phyloP scores from a whole-genome alignment of 208 protist species.

The Leptomonas pyrrhocoris region DNA sequence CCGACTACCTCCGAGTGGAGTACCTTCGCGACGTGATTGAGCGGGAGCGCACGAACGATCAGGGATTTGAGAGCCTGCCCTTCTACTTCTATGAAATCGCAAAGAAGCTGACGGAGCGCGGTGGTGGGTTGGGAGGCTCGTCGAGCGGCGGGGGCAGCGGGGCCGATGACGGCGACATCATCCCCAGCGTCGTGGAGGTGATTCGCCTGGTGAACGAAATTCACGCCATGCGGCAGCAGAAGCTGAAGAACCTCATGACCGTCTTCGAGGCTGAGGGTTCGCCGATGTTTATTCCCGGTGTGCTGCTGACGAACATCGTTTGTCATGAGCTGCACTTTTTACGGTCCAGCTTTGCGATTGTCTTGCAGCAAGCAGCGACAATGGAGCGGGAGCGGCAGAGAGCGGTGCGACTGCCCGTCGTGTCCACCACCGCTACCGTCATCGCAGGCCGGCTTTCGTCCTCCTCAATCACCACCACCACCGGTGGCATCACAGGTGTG shows the following conservation, averaged over 20 bases:
- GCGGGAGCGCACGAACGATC: slow-evolving; percentile 65
- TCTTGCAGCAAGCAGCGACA: slow-evolving; percentile 68
- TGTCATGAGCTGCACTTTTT: slow-evolving; percentile 83
- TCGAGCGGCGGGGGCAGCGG: slow-evolving; percentile 6
- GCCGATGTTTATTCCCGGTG: slow-evolving; percentile 84
- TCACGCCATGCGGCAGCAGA: slow-evolving; percentile 73
- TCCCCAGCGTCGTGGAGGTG: slow-evolving; percentile 69
- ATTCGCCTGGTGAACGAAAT: slow-evolving; percentile 79
- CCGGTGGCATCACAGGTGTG: not conserved
- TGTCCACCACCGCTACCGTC: slow-evolving; percentile 5
- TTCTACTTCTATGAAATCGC: slow-evolving; percentile 91
- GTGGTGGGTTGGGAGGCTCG: slow-evolving; percentile 10
- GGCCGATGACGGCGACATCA: slow-evolving; percentile 43
- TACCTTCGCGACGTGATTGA: slow-evolving; percentile 63
- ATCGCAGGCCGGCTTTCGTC: slow-evolving; percentile 13
- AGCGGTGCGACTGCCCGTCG: slow-evolving; percentile 27
- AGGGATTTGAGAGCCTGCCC: slow-evolving; percentile 76
- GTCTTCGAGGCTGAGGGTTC: slow-evolving; percentile 77
- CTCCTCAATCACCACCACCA: not conserved
- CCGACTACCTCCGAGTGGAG: slow-evolving; percentile 58
- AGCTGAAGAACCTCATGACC: slow-evolving; percentile 80
- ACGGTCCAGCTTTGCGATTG: slow-evolving; percentile 68
- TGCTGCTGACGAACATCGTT: slow-evolving; percentile 87
- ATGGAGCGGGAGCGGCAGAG: slow-evolving; percentile 64
- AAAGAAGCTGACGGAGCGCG: slow-evolving; percentile 45